Conservation (phyloP, 1,139 yeast genomes). For the Maudiozyma humilis region DNA sequence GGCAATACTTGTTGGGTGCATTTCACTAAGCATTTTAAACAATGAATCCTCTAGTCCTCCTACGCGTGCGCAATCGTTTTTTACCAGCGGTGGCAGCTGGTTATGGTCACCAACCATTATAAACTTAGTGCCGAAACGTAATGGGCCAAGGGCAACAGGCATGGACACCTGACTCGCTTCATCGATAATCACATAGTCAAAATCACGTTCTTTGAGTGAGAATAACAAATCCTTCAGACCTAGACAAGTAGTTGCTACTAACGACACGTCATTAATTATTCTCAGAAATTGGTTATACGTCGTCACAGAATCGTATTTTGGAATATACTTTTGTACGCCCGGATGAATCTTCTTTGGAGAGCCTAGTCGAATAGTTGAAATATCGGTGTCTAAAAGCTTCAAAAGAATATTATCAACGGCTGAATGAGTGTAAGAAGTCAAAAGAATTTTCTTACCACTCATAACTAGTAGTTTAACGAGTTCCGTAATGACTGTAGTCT, state of each 20-base stretch:
- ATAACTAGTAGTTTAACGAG: conserved; percentile 53
- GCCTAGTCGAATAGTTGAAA: conserved; percentile 56
- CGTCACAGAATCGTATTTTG: conserved; percentile 37
- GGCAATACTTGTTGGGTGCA: conserved; percentile 61
- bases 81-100: conserved; percentile 82
- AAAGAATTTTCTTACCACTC: conserved; percentile 56
- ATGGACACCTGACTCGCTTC: conserved; percentile 94
- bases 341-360: conserved; percentile 51
- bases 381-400: conserved; percentile 47
- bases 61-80: conserved; percentile 47
- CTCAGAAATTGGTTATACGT: conserved; percentile 39
- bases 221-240: conserved; percentile 60
- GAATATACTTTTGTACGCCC: conserved; percentile 47
- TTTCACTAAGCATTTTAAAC: conserved; percentile 63
- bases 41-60: conserved; percentile 70
- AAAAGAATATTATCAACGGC: conserved; percentile 89
- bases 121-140: conserved; percentile 68
- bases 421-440: conserved; percentile 87
- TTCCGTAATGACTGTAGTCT: conserved; percentile 83
- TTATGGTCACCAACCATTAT: conserved; percentile 90
- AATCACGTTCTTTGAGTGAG: conserved; percentile 40
- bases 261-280: conserved; percentile 49
- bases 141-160: conserved; percentile 86
- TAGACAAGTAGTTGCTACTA: conserved; percentile 85
- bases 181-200: conserved; percentile 90